Evolutionary conservation across 2,329 filamentous ascomycete species (phyloP), one percentile per base, ranked within the genome.

Genomic region (Fusarium sp.): DNA sequence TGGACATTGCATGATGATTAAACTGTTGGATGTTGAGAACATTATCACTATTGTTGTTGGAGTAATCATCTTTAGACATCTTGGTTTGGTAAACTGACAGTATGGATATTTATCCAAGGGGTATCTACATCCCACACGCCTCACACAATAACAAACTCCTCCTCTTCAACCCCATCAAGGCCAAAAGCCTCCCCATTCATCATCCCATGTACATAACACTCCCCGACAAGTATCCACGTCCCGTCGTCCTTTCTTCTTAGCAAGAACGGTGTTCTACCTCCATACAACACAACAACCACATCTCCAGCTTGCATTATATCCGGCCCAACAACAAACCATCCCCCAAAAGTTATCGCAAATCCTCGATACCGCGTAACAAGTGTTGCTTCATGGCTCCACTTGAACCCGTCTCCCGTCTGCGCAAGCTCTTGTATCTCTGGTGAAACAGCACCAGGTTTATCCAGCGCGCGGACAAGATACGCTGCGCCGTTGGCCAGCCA

Each of bases 171-270:
- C 15, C 67, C 74, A 11, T 77, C 69, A 12, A 67, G 61, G 20
- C 70, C 60, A 63, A 81, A 69, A 7, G 73, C 78, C 67, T 83
- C 81, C 3, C 81, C 81, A 38, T 79, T 72, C 82, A 83, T 83
- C 55, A 83, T 61, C 4, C 82, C 82, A 63, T 82, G 81, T 6
- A 82, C 79, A 64, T 83, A 83, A 41, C 82, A 83, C 66, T 83
- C 82, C 3, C 82, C 81, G 18, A 83, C 62, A 26, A 83, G 59
- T 20, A 60, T 65, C 79, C 80, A 82, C 7, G 66, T 68, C 2
- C 51, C 70, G 0, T 56, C 65, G 1, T 56, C 56, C 32, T 51
- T 54, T 53, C 41, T 70, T 15, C 81, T 74, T 9, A 83, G 63
- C 35, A 82, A 55, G 30, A 81, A 82, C 12, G 81, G 81, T 4